Conservation (phyloP, 352 stramenopile species). For the Pythium rishiriense region DNA sequence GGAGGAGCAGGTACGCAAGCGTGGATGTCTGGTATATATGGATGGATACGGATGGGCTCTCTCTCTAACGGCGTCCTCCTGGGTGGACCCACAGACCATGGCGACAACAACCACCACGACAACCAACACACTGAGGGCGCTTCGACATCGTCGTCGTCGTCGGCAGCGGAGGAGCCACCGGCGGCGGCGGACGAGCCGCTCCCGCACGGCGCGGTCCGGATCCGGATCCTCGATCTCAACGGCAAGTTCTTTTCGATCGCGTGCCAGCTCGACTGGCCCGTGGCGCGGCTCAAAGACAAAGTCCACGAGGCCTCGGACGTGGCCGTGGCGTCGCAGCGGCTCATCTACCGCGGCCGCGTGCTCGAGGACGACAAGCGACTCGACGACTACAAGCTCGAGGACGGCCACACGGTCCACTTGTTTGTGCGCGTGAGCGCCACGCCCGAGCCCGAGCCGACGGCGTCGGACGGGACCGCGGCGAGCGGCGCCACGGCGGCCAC, state of each 20-base stretch:
- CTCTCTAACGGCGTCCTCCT: not conserved
- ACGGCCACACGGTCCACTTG: constrained; percentile 91
- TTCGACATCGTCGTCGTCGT: not conserved
- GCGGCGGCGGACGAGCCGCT: constrained; percentile 16
- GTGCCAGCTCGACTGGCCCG: constrained; percentile 64
- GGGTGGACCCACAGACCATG: not conserved
- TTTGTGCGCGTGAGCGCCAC: constrained; percentile 77
- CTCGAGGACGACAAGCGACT: constrained; percentile 81
- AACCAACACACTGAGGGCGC: constrained; percentile 5
- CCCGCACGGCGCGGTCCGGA: constrained; percentile 43
- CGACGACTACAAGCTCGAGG: constrained; percentile 86
- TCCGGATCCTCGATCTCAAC: constrained; percentile 84
- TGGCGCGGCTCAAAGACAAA: constrained; percentile 66
- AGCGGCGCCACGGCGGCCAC: constrained; percentile 24
- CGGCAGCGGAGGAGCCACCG: not conserved
- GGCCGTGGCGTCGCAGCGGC: constrained; percentile 66
- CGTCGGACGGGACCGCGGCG: not conserved
- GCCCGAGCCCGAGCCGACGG: constrained; percentile 53
- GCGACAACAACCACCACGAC: constrained; percentile 8
- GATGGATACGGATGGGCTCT: too few species aligned
- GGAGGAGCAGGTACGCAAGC: not conserved
- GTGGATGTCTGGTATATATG: not conserved
- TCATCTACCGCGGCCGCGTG: constrained; percentile 91
- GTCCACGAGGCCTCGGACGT: constrained; percentile 78
- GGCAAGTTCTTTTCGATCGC: constrained; percentile 84